Percentiles rank a stretch among this genome's conserved stretches.
Conservation (phyloP, 176 grass and related monocot species). For the Raddia guianensis region DNA sequence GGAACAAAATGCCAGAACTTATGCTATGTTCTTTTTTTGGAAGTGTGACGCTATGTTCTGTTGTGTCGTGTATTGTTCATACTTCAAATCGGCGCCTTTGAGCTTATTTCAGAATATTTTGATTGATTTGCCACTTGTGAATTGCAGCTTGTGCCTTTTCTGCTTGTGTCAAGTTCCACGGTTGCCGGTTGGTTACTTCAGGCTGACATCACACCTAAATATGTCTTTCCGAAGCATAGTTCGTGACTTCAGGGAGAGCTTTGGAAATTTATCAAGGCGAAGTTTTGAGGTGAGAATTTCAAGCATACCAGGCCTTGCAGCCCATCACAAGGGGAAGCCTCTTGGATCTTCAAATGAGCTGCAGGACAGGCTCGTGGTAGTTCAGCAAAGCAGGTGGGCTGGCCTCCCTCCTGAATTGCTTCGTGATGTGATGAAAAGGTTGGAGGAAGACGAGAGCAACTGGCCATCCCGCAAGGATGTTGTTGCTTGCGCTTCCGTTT, state of each 20-base stretch:
- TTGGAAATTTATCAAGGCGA: slow-evolving; percentile 64
- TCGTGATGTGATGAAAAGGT: slow-evolving; percentile 63
- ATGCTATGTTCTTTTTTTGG: neutral
- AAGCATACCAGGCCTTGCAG: slow-evolving; percentile 40
- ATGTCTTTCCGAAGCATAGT: slow-evolving; percentile 79
- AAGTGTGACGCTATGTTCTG: neutral
- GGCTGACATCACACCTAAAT: slow-evolving; percentile 10
- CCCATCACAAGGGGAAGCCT: slow-evolving; percentile 53
- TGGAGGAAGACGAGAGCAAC: slow-evolving; percentile 72
- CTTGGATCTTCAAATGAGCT: slow-evolving; percentile 45
- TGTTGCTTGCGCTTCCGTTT: slow-evolving; percentile 77
- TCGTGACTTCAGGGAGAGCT: slow-evolving; percentile 66
- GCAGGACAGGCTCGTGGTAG: slow-evolving; percentile 37
- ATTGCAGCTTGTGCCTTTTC: slow-evolving; percentile 2
- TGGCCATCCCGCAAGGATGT: slow-evolving; percentile 93
- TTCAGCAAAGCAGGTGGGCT: slow-evolving; percentile 58
- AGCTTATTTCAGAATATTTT: slow-evolving; percentile 27
- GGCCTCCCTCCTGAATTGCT: slow-evolving; percentile 82
- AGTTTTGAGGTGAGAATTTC: slow-evolving; percentile 71
- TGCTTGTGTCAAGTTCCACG: neutral
- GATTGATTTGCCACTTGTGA: neutral
- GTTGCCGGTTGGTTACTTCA: slow-evolving; percentile 13
- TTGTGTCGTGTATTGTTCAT: neutral
- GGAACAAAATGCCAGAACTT: slow-evolving; percentile 15
- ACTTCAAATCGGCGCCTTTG: neutral